Conservation (phyloP, 371 early-diverging fungal species). For the Mucor lusitanicus region DNA sequence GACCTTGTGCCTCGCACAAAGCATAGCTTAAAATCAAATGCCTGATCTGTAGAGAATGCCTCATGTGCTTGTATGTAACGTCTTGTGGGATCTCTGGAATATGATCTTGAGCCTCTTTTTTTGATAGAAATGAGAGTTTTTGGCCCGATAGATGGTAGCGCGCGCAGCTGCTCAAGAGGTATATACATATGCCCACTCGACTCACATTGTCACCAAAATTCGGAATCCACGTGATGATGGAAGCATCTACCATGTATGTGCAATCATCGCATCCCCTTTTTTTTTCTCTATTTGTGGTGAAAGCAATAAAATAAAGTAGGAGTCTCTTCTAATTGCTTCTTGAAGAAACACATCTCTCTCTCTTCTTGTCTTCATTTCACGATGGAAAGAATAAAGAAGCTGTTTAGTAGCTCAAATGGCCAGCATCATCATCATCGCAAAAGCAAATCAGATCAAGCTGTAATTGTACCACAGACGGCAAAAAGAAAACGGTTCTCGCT, state of each 20-base stretch:
- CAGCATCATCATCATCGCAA: neutral
- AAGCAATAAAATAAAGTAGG: constrained; percentile 1
- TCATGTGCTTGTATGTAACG: no score
- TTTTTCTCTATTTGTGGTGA: neutral
- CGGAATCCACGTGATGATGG: neutral
- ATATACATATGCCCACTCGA: no score
- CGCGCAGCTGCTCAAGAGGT: no score
- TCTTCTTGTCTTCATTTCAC: neutral
- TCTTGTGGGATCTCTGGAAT: no score
- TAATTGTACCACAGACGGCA: neutral
- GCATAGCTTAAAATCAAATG: neutral
- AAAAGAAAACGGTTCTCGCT: constrained; percentile 4
- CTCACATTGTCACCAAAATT: no score
- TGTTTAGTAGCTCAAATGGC: neutral
- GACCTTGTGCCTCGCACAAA: neutral
- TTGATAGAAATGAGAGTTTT: no score
- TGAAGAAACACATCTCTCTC: neutral
- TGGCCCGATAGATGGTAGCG: no score
- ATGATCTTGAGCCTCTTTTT: no score
- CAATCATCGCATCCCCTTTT: neutral
- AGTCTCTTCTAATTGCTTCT: neutral
- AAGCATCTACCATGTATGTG: neutral
- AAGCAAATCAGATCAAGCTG: neutral
- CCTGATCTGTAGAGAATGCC: neutral
- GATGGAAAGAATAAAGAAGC: constrained; percentile 4